These are phyloP conservation scores for Quercus lobata DNA, from an alignment of 331 rosid genomes.

Conservation along the genomic window DNA sequence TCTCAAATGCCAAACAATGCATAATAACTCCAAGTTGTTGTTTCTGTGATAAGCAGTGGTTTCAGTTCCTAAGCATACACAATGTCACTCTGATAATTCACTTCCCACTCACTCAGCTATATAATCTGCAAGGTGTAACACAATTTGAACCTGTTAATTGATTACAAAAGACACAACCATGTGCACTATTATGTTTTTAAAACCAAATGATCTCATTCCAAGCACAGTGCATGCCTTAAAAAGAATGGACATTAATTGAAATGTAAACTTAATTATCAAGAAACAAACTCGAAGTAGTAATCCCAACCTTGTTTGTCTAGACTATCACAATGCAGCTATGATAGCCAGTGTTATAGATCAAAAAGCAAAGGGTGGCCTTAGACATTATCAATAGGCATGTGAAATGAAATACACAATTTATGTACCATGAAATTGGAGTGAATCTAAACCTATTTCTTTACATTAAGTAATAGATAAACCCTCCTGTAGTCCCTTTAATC, in stretches of 20 bases:
- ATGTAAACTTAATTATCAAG: not conserved
- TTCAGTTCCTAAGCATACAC: slow-evolving; percentile 9
- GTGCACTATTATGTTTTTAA: not conserved
- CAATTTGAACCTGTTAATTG: not conserved
- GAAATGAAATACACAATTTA: not conserved
- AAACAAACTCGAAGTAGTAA: not conserved
- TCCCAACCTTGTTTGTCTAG: not conserved
- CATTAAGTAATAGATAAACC: not conserved
- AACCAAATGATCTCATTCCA: not conserved
- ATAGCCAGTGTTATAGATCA: not conserved
- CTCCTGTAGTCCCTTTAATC: slow-evolving; percentile 5
- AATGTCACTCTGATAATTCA: not conserved
- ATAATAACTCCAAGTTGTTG: not conserved
- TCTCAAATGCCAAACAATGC: slow-evolving; percentile 6
- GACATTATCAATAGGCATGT: not conserved
- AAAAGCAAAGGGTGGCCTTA: not conserved
- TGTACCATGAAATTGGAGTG: not conserved
- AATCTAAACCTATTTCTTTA: not conserved
- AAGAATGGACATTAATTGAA: no score
- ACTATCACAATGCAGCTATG: not conserved
- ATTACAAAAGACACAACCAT: not conserved
- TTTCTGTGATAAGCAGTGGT: not conserved
- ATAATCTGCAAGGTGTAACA: slow-evolving; percentile 11
- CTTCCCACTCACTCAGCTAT: not conserved
- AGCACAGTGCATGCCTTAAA: not conserved